Conservation (phyloP, 2,329 filamentous ascomycete genomes). For the Cladophialophora bantiana region DNA sequence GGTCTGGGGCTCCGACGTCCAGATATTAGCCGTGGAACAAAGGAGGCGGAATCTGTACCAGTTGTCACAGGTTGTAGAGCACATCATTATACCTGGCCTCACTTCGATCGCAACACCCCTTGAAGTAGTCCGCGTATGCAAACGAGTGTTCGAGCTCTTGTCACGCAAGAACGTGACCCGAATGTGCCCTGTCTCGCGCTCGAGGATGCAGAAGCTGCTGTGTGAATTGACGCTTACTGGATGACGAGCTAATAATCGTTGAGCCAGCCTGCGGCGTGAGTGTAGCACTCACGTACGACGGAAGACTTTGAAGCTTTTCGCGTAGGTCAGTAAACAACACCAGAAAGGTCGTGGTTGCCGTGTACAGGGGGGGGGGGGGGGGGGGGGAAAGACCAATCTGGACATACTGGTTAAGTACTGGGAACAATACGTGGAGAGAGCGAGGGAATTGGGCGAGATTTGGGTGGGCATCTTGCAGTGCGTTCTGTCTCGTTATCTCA, state of each 20-base stretch:
- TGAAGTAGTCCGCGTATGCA: slow-evolving; percentile 72
- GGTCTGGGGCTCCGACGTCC: slow-evolving; percentile 42
- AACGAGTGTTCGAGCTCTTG: slow-evolving; percentile 71
- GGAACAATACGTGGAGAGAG: too few relatives aligned
- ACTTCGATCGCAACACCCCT: slow-evolving; percentile 77
- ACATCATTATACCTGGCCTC: slow-evolving; percentile 72
- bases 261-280: slow-evolving; percentile 86
- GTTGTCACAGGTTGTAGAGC: slow-evolving; percentile 60
- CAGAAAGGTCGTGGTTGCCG: too few relatives aligned
- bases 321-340: slow-evolving; percentile 42
- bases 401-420: too few relatives aligned
- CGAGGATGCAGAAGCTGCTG: slow-evolving; percentile 79
- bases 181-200: slow-evolving; percentile 67
- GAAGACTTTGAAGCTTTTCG: slow-evolving; percentile 23
- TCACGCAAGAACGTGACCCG: slow-evolving; percentile 45
- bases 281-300: slow-evolving; percentile 55
- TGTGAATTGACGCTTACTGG: slow-evolving; percentile 78
- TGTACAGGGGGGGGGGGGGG: too few relatives aligned
- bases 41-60: slow-evolving; percentile 70
- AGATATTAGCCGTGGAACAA: slow-evolving; percentile 78
- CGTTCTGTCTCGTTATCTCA: too few relatives aligned
- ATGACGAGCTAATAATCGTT: slow-evolving; percentile 81
- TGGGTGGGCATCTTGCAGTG: too few relatives aligned
- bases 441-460: too few relatives aligned
- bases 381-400: too few relatives aligned